Evolutionary conservation across 176 grass and related monocot species (phyloP).

Genomic region (Areca catechu): DNA sequence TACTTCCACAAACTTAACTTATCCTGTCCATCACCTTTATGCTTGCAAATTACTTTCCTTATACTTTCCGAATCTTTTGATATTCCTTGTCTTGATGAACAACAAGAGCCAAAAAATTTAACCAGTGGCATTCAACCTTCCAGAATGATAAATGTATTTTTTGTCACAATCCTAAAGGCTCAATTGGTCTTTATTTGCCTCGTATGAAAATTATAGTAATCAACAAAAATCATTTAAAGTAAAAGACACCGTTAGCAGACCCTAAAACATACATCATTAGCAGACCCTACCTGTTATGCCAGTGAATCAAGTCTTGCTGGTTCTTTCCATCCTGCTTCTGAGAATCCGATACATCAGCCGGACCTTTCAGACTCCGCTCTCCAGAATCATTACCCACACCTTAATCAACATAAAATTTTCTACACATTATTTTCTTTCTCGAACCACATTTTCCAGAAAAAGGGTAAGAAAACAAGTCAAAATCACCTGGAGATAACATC

Average conservation of each 20-base stretch:
- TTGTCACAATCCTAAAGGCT: too few species aligned
- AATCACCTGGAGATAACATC: constrained; percentile 68
- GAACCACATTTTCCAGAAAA: background rate
- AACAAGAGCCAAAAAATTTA: too few species aligned
- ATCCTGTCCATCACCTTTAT: too few species aligned
- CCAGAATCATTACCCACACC: constrained; percentile 49
- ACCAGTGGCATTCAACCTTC: too few species aligned
- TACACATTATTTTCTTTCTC: background rate
- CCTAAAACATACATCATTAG: background rate
- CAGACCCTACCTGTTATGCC: constrained; percentile 69
- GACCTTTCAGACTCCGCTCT: constrained; percentile 34
- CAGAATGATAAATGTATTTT: too few species aligned
- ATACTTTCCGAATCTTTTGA: too few species aligned
- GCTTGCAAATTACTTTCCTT: too few species aligned
- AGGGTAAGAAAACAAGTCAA: background rate
- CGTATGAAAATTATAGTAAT: too few species aligned
- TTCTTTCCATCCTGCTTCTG: constrained; percentile 76
- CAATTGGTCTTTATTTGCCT: too few species aligned
- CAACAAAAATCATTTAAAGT: too few species aligned
- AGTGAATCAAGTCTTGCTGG: constrained; percentile 72
- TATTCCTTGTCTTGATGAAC: too few species aligned
- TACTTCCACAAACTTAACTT: too few species aligned
- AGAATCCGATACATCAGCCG: constrained; percentile 39
- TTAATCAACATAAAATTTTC: constrained; percentile 7
- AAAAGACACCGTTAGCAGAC: constrained; percentile 3